Percentiles rank a stretch among this genome's conserved stretches.
Evolutionary conservation across 2,329 filamentous ascomycete species (phyloP).

Genomic region (Aspergillus pseudoglaucus): DNA sequence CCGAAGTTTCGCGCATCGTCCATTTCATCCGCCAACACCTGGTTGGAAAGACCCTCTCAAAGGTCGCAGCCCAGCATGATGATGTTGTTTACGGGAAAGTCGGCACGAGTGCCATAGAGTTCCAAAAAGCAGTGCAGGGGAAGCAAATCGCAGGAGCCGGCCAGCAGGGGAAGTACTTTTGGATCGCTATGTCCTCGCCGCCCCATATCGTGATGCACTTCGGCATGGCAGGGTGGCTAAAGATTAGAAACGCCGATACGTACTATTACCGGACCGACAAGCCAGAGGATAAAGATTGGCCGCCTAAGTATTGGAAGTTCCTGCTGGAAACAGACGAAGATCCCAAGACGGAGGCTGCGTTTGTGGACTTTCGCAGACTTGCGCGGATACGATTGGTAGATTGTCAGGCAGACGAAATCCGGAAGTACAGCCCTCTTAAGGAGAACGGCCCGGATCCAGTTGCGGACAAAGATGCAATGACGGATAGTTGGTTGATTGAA

Average conservation of each 20-base stretch:
- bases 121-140: slow-evolving; percentile 66
- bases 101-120: slow-evolving; percentile 68
- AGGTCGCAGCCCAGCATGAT: slow-evolving; percentile 69
- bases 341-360: slow-evolving; percentile 63
- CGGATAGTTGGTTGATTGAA: slow-evolving; percentile 63
- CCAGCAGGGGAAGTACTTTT: slow-evolving; percentile 96
- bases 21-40: slow-evolving; percentile 76
- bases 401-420: slow-evolving; percentile 68
- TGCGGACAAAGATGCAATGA: slow-evolving; percentile 69
- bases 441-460: slow-evolving; percentile 95
- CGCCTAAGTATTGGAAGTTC: slow-evolving; percentile 87
- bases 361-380: slow-evolving; percentile 75
- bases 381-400: slow-evolving; percentile 75
- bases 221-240: slow-evolving; percentile 75
- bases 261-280: slow-evolving; percentile 68
- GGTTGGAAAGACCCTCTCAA: slow-evolving; percentile 72
- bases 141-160: slow-evolving; percentile 66
- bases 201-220: slow-evolving; percentile 89
- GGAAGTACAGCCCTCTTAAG: slow-evolving; percentile 68
- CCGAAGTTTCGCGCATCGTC: slow-evolving; percentile 72
- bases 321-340: slow-evolving; percentile 59
- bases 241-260: slow-evolving; percentile 71
- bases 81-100: slow-evolving; percentile 84
- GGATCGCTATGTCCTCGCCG: slow-evolving; percentile 68
- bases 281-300: slow-evolving; percentile 63